Conservation (phyloP, 768 basidiomycete species). For the Fistulinella prunicolor region DNA sequence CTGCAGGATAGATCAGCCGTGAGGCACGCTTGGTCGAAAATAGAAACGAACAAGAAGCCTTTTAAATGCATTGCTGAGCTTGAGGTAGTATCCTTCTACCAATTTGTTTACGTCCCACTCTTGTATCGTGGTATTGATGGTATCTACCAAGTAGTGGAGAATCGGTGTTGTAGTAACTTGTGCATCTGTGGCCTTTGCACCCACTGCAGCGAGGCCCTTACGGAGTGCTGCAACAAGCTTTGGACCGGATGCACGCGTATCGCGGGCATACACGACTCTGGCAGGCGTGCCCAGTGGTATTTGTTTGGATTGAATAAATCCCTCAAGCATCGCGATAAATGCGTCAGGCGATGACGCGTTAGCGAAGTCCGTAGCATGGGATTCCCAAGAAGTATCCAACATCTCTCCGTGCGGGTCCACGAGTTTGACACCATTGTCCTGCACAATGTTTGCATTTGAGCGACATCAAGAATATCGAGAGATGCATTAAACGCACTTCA, state of each 20-base stretch:
- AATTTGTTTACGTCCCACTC: conserved; percentile 80
- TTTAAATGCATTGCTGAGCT: conserved; percentile 80
- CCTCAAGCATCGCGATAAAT: conserved; percentile 63
- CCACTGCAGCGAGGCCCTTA: conserved; percentile 77
- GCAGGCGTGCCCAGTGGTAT: conserved; percentile 81
- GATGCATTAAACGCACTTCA: conserved; percentile 48
- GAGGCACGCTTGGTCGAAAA: background rate
- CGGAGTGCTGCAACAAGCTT: conserved; percentile 73
- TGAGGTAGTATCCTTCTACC: conserved; percentile 78
- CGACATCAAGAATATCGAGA: background rate
- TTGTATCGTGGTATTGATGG: conserved; percentile 81
- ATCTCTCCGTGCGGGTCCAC: conserved; percentile 98
- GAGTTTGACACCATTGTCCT: conserved; percentile 99
- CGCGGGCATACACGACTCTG: conserved; percentile 85
- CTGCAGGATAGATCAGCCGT: conserved; percentile 34
- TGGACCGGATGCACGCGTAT: conserved; percentile 88
- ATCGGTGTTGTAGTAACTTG: conserved; percentile 93
- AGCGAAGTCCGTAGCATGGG: conserved; percentile 79
- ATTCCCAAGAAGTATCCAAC: conserved; percentile 93
- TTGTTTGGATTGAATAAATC: conserved; percentile 57
- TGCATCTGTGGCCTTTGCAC: conserved; percentile 65
- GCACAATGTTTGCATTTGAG: no score
- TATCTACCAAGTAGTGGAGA: conserved; percentile 89
- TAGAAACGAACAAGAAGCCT: conserved; percentile 71
- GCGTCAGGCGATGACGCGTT: conserved; percentile 75